Conservation (phyloP, 345 rosid species). For the Psidium guajava region DNA sequence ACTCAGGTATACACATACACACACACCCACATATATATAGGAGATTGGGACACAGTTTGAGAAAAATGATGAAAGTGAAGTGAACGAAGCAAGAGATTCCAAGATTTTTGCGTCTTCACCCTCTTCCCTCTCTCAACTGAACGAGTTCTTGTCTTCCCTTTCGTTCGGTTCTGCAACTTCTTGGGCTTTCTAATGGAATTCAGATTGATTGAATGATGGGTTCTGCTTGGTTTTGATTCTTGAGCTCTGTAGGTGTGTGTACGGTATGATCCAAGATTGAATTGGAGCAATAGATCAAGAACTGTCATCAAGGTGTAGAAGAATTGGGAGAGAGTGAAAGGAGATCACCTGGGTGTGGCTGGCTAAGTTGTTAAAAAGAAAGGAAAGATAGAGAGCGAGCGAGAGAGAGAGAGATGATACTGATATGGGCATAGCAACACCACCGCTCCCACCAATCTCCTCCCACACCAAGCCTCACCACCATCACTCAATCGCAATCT, state of each 20-base stretch:
- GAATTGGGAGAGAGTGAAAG: background rate
- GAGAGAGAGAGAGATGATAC: conserved; percentile 22
- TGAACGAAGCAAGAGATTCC: background rate
- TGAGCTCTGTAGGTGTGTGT: background rate
- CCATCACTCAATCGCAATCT: conserved; percentile 3
- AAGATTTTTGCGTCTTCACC: background rate
- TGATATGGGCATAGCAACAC: conserved; percentile 70
- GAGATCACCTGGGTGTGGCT: background rate
- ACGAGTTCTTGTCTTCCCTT: background rate
- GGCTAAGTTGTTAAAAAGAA: background rate
- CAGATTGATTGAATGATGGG: background rate
- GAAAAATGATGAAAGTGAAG: background rate
- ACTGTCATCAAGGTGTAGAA: background rate
- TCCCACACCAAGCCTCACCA: conserved; percentile 10
- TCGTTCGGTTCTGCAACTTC: background rate
- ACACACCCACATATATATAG: background rate
- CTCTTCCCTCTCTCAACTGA: background rate
- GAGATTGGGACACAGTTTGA: background rate
- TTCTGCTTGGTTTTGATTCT: background rate
- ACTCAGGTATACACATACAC: background rate
- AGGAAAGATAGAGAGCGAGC: background rate
- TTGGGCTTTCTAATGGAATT: background rate
- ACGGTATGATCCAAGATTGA: background rate
- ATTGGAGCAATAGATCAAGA: background rate
- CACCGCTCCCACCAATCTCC: conserved; percentile 14